These are phyloP conservation scores for Alliaria petiolata DNA, from an alignment of 345 rosid genomes.

Conservation along the genomic window DNA sequence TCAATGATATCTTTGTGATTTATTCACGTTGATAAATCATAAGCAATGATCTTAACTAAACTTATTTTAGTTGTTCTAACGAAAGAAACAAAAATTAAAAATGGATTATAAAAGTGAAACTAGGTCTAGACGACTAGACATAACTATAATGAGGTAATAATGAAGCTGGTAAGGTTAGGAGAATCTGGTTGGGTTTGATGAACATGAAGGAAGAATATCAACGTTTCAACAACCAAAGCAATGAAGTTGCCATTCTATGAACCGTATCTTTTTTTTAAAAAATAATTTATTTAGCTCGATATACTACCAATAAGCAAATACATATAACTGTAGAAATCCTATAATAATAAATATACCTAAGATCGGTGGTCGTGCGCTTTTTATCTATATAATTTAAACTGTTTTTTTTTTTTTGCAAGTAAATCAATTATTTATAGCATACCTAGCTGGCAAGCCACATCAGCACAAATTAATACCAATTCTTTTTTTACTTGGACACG, in stretches of 20 bases:
- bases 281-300: background rate
- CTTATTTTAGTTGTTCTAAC: background rate
- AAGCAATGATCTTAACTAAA: background rate
- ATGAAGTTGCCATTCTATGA: conserved; percentile 29
- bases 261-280: background rate
- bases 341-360: background rate
- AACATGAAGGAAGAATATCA: conserved; percentile 34
- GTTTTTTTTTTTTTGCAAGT: background rate
- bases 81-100: background rate
- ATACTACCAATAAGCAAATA: background rate
- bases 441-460: conserved; percentile 23
- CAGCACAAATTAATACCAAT: background rate
- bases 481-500: no score
- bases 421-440: background rate
- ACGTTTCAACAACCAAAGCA: conserved; percentile 33
- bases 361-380: conserved; percentile 28
- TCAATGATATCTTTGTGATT: background rate
- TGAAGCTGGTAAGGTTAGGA: conserved; percentile 36
- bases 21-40: background rate
- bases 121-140: background rate
- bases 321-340: background rate
- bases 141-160: conserved; percentile 21
- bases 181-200: conserved; percentile 29
- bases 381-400: background rate
- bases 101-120: background rate